Evolutionary conservation across 495 filamentous ascomycete genomes (phyloP).

Genomic region (Ramalina intermedia): DNA sequence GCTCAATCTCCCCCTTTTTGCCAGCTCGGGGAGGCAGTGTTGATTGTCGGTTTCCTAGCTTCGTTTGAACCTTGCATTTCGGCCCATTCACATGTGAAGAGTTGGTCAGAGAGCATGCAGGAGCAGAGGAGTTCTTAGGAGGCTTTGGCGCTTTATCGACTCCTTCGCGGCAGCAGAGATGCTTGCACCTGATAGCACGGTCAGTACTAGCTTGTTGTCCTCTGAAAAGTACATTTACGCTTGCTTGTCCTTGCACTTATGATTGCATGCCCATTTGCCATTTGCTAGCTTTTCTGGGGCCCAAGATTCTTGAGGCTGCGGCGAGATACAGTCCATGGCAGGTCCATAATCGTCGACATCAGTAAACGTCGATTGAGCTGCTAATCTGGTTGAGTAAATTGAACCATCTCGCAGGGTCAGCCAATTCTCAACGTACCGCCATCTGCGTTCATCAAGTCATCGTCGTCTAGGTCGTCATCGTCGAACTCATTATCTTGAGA

Average conservation of each 20-base stretch:
- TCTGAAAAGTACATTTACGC: conserved; percentile 20
- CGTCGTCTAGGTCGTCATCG: conserved; percentile 41
- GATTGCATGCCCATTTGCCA: conserved; percentile 81
- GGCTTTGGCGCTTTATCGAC: conserved; percentile 60
- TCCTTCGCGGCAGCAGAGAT: conserved; percentile 81
- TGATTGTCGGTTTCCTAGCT: background rate
- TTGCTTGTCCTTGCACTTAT: conserved; percentile 65
- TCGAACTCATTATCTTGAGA: conserved; percentile 33
- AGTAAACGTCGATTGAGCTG: conserved; percentile 17
- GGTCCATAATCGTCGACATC: conserved; percentile 30
- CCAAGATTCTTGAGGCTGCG: conserved; percentile 10
- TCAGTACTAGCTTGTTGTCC: background rate
- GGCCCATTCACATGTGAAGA: background rate
- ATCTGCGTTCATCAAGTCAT: conserved; percentile 35
- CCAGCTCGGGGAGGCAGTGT: background rate
- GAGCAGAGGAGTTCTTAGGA: conserved; percentile 20
- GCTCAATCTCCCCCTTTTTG: conserved; percentile 14
- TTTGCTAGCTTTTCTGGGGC: conserved; percentile 50
- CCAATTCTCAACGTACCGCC: conserved; percentile 12
- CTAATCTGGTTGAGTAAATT: conserved; percentile 9
- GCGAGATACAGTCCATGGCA: background rate
- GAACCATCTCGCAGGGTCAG: background rate
- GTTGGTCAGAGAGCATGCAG: conserved; percentile 3
- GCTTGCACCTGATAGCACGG: conserved; percentile 43
- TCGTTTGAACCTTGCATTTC: background rate